These are phyloP conservation scores for Drosera spatulata DNA, from an alignment of 179 eudicot genomes.

Conservation along the genomic window DNA sequence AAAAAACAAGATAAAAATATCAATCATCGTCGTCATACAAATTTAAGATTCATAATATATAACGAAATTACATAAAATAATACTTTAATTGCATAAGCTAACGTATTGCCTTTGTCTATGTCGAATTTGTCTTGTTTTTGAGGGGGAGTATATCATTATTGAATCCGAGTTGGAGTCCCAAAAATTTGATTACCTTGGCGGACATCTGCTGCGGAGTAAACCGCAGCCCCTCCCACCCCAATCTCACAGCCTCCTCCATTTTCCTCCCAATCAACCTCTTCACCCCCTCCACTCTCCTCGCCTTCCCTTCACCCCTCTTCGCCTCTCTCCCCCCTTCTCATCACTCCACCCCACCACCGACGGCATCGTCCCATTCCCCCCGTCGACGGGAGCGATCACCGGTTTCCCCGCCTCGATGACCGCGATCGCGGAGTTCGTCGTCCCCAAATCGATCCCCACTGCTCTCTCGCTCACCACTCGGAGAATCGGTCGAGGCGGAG, in stretches of 20 bases:
- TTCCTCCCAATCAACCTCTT: conserved; percentile 88
- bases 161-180: too few species aligned
- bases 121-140: too few species aligned
- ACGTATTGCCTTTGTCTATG: too few species aligned
- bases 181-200: too few species aligned
- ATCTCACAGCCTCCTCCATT: conserved; percentile 66
- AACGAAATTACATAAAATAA: too few species aligned
- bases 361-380: conserved; percentile 89
- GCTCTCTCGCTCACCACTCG: conserved; percentile 58
- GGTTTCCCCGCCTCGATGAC: conserved; percentile 97
- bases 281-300: conserved; percentile 70
- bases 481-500: too few species aligned
- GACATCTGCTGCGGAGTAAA: too few species aligned
- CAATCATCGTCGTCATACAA: too few species aligned
- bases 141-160: too few species aligned
- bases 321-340: conserved; percentile 66
- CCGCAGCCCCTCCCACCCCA: conserved; percentile 78
- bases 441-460: conserved; percentile 85
- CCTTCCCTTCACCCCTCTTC: conserved; percentile 83
- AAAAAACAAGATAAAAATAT: too few species aligned
- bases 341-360: conserved; percentile 66
- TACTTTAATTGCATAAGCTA: too few species aligned
- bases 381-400: conserved; percentile 65
- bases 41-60: too few species aligned
- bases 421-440: conserved; percentile 86